These are phyloP conservation scores for Cladophialophora yegresii DNA, from an alignment of 2,329 filamentous ascomycete species.

Conservation along the genomic window DNA sequence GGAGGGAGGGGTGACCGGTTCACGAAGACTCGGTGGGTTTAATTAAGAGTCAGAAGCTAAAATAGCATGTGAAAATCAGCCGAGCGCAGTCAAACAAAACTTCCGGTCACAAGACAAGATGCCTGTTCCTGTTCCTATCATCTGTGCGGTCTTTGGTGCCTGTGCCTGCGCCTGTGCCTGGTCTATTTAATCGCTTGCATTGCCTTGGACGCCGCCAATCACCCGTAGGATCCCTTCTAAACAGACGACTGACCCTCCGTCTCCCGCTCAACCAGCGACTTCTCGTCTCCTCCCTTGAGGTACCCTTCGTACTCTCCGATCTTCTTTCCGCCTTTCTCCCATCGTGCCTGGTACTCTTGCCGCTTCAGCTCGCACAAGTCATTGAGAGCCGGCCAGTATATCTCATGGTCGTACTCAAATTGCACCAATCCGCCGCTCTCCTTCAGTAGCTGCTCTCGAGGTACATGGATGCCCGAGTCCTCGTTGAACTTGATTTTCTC, in stretches of 20 bases:
- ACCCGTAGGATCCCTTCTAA: not conserved
- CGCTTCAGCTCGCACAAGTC: slow-evolving; percentile 68
- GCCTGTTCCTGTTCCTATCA: slow-evolving; percentile 12
- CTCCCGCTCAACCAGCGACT: slow-evolving; percentile 43
- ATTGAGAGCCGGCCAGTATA: slow-evolving; percentile 86
- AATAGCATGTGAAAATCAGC: slow-evolving; percentile 6
- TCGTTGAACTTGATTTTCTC: slow-evolving; percentile 99
- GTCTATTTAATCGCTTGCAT: not conserved
- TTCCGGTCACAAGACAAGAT: slow-evolving; percentile 14
- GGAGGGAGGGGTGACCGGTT: not conserved
- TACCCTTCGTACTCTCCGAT: slow-evolving; percentile 88
- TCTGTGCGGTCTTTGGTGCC: not conserved
- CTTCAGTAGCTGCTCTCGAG: slow-evolving; percentile 77
- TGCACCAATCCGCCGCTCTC: slow-evolving; percentile 75
- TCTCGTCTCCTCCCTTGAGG: slow-evolving; percentile 66
- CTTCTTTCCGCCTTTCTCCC: slow-evolving; percentile 75
- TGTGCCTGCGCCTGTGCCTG: slow-evolving; percentile 6
- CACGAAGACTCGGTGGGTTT: not conserved
- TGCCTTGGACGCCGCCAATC: slow-evolving; percentile 6
- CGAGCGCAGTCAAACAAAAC: not conserved
- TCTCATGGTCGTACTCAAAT: slow-evolving; percentile 85
- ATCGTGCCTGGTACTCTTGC: slow-evolving; percentile 65
- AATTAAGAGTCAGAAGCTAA: not conserved
- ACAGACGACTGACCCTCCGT: slow-evolving; percentile 19
- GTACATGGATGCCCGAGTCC: slow-evolving; percentile 79